Percentiles rank a stretch among this genome's conserved stretches.
These are phyloP conservation scores for Dictyostelium firmibasis DNA, from an alignment of 78 protist genomes.

Conservation along the genomic window DNA sequence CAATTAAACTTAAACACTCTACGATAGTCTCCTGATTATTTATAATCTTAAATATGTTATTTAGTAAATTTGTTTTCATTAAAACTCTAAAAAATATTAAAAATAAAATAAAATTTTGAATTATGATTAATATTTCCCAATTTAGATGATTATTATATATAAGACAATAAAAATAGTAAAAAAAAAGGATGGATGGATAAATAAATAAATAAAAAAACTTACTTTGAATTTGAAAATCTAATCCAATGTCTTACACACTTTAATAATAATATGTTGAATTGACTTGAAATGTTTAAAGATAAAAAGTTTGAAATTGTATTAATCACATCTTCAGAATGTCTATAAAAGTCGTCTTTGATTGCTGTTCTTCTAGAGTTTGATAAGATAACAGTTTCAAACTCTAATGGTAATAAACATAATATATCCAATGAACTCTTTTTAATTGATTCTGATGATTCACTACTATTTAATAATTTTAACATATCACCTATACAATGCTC, in stretches of 20 bases:
- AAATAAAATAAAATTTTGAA: too few relatives aligned
- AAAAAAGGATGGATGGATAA: too few relatives aligned
- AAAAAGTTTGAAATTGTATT: background rate
- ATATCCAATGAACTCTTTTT: constrained; percentile 36
- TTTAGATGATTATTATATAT: too few relatives aligned
- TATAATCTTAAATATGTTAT: constrained; percentile 14
- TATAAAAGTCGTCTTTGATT: background rate
- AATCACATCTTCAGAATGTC: constrained; percentile 12
- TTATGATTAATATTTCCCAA: too few relatives aligned
- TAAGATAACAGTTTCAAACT: constrained; percentile 48
- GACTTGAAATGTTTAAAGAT: background rate
- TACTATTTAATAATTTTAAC: constrained; percentile 11
- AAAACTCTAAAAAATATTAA: constrained; percentile 21
- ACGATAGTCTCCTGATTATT: background rate
- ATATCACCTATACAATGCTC: constrained; percentile 17
- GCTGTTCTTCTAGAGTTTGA: constrained; percentile 33
- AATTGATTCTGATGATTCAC: background rate
- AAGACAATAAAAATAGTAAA: too few relatives aligned
- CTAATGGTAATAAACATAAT: constrained; percentile 47
- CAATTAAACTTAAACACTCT: constrained; percentile 34
- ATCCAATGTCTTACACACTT: constrained; percentile 56
- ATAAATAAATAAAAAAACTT: background rate
- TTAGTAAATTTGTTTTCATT: background rate
- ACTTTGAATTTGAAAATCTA: constrained; percentile 41
- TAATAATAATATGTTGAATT: constrained; percentile 19